Conservation (phyloP, 192 early-diverging fungal genomes). For the Coemansia sp. region DNA sequence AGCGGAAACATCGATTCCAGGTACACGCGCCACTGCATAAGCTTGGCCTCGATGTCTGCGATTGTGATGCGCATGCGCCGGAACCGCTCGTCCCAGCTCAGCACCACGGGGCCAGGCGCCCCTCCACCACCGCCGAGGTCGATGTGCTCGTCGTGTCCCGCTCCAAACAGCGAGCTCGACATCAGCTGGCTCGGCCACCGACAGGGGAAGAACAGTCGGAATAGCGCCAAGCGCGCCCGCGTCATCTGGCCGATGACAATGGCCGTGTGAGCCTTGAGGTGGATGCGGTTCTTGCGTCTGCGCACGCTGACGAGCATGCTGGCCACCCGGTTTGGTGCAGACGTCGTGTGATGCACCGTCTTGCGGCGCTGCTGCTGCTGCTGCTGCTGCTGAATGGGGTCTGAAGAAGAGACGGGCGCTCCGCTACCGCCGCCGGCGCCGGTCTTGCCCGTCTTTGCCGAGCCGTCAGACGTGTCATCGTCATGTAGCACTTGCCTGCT, state of each 20-base stretch:
- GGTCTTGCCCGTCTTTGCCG: not conserved
- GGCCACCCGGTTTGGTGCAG: slow-evolving; percentile 40
- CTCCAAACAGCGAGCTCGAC: slow-evolving; percentile 24
- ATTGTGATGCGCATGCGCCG: slow-evolving; percentile 42
- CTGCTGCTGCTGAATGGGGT: not conserved
- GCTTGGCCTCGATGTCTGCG: slow-evolving; percentile 47
- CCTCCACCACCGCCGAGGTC: slow-evolving; percentile 49
- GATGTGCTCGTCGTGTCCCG: slow-evolving; percentile 2
- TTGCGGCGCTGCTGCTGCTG: not conserved
- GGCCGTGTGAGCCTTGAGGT: slow-evolving; percentile 48
- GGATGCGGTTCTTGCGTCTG: slow-evolving; percentile 50
- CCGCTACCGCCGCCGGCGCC: not conserved
- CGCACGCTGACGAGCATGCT: slow-evolving; percentile 51
- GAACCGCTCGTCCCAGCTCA: slow-evolving; percentile 53
- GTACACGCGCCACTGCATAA: slow-evolving; percentile 53
- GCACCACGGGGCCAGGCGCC: slow-evolving; percentile 37
- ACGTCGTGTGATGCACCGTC: not conserved
- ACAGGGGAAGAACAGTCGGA: slow-evolving; percentile 52
- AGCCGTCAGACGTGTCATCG: not conserved
- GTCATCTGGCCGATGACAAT: slow-evolving; percentile 53
- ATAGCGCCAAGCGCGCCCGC: slow-evolving; percentile 46
- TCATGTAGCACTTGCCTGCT: slow-evolving; percentile 7
- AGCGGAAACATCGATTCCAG: slow-evolving; percentile 51
- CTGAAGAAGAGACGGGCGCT: not conserved
- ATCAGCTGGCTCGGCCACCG: slow-evolving; percentile 54